Base-by-base conservation (phyloP, 2,329 filamentous ascomycete species). In the Ceratocystis cubensis region DNA sequence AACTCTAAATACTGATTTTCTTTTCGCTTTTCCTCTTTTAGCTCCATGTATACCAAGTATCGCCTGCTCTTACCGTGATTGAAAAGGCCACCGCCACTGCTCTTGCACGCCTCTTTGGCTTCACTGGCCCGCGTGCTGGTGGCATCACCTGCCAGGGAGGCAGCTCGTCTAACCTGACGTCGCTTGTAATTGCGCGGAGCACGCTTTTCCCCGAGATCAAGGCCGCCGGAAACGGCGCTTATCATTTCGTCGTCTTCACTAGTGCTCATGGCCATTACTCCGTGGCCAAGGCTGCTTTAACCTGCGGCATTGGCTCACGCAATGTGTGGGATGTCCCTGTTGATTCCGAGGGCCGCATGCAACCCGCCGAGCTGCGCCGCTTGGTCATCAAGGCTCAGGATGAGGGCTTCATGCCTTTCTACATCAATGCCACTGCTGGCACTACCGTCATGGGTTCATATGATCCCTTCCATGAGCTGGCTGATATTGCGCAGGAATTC, bases 361-460 rank as follows among this genome's bases (percentile, higher is more conserved):
- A 84, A 30, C 80, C 88, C 0, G 73, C 77, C 0, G 83, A 83
- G 17, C 80, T 99, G 8, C 83, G 88, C 28, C 77, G 79, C 1
- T 77, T 86, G 50, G 79, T 96, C 37, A 63, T 78, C 4, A 79
- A 81, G 65, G 86, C 88, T 28, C 85, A 85, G 71, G 71, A 73
- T 0, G 80, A 85, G 63, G 90, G 89, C 44, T 84, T 87, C 73
- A 94, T 88, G 0, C 93, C 94, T 0, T 88, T 99, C 69, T 96
- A 96, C 76, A 89, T 97, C 73, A 97, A 96, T 74, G 89, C 92
- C 5, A 97, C 94, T 0, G 93, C 94, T 0, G 94, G 94, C 20
- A 96, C 93, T 0, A 99, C 94, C 0, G 93, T 97, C 1, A 79
- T 93, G 69, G 94, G 94, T 17, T 91, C 89, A 0, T 99, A 88